Evolutionary conservation across 2,329 filamentous ascomycete species (phyloP).

Genomic region (Cladosporium sp.): DNA sequence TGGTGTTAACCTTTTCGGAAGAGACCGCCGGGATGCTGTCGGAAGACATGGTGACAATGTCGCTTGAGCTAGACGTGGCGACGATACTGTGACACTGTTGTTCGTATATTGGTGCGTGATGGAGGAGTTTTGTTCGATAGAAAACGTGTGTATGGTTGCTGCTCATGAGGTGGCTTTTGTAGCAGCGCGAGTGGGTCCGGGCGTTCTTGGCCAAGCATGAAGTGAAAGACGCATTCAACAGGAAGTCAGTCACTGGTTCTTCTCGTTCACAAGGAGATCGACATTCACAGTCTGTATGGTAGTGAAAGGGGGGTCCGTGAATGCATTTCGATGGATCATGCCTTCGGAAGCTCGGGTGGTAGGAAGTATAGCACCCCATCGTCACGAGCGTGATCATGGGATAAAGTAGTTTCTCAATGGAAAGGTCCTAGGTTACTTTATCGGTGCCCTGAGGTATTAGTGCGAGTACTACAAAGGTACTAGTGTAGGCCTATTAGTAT

Average conservation of each 20-base stretch:
- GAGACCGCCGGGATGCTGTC: not conserved
- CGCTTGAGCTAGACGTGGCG: not conserved
- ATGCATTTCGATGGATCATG: too few relatives aligned
- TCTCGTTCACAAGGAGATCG: not conserved
- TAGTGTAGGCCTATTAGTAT: too few relatives aligned
- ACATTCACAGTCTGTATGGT: too few relatives aligned
- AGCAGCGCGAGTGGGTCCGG: not conserved
- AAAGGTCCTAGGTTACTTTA: too few relatives aligned
- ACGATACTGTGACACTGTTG: not conserved
- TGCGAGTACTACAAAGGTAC: too few relatives aligned
- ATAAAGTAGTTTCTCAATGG: too few relatives aligned
- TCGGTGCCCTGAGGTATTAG: too few relatives aligned
- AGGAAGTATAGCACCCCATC: too few relatives aligned
- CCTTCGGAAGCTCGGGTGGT: too few relatives aligned
- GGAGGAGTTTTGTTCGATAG: not conserved
- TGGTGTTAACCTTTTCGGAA: not conserved
- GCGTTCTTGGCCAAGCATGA: not conserved
- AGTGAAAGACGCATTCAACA: not conserved
- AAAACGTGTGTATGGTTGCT: not conserved
- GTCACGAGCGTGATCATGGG: too few relatives aligned
- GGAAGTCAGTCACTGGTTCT: not conserved
- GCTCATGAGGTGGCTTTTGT: not conserved
- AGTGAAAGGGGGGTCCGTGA: too few relatives aligned
- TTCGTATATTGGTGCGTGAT: not conserved
- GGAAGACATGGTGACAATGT: not conserved